phyloP scores from a whole-genome alignment of 495 filamentous ascomycete genomes.

The Penicillium angulare region DNA sequence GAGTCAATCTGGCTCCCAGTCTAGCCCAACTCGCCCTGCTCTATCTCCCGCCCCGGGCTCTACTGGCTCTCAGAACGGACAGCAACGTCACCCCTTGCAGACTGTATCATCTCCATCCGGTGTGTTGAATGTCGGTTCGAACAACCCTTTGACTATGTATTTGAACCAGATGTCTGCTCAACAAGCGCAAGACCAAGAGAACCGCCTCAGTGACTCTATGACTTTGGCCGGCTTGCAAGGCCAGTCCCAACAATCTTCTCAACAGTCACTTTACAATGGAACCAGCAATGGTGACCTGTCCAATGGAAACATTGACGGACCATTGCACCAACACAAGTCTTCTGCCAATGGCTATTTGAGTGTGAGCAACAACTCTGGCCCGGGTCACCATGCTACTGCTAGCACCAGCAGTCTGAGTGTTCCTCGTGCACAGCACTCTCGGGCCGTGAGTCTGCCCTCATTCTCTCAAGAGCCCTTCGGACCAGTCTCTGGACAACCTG shows the following conservation, averaged over 20 bases:
- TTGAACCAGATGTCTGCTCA: slow-evolving; percentile 81
- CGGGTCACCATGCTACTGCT: slow-evolving; percentile 55
- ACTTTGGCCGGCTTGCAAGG: slow-evolving; percentile 56
- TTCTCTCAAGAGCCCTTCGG: slow-evolving; percentile 62
- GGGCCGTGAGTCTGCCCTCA: slow-evolving; percentile 80
- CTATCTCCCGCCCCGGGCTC: slow-evolving; percentile 56
- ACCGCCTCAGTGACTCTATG: slow-evolving; percentile 48
- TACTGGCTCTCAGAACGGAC: slow-evolving; percentile 53
- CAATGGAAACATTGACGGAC: slow-evolving; percentile 50
- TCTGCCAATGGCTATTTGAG: slow-evolving; percentile 54
- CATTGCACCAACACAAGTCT: slow-evolving; percentile 50
- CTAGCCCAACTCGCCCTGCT: slow-evolving; percentile 64
- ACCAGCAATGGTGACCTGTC: slow-evolving; percentile 54
- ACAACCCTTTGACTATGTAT: slow-evolving; percentile 94
- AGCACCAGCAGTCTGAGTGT: slow-evolving; percentile 60
- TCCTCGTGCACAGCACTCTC: slow-evolving; percentile 70
- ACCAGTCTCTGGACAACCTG: slow-evolving; percentile 40
- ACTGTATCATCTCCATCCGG: slow-evolving; percentile 59
- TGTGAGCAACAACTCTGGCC: slow-evolving; percentile 62
- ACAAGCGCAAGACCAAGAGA: slow-evolving; percentile 63
- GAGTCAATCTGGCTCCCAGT: slow-evolving; percentile 61
- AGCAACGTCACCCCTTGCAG: slow-evolving; percentile 51
- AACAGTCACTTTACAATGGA: slow-evolving; percentile 52
- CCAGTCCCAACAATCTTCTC: slow-evolving; percentile 58
- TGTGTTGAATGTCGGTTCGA: slow-evolving; percentile 72